phyloP scores from a whole-genome alignment of 169 alveolate genomes.

The Cryptosporidium parvum region DNA sequence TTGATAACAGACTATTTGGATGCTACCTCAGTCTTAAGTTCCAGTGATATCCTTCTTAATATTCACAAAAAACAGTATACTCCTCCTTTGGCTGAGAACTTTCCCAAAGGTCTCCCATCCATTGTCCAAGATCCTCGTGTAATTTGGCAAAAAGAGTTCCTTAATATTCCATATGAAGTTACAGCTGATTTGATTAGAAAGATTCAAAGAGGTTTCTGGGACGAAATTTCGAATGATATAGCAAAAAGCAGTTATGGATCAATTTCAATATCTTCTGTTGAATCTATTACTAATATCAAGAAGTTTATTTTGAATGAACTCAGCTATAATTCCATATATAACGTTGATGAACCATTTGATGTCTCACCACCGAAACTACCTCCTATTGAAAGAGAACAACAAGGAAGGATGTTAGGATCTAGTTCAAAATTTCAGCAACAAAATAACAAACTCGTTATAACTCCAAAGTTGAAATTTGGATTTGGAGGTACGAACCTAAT shows the following conservation, averaged over 20 bases:
- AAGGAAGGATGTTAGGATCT: background rate
- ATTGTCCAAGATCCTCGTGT: conserved; percentile 65
- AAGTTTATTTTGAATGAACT: conserved; percentile 43
- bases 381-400: conserved; percentile 50
- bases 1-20: conserved; percentile 32
- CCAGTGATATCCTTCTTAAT: conserved; percentile 33
- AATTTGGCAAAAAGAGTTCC: conserved; percentile 64
- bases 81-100: conserved; percentile 71
- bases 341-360: conserved; percentile 71
- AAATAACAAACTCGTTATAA: conserved; percentile 29
- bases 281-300: conserved; percentile 1
- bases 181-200: conserved; percentile 52
- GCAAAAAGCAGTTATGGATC: conserved; percentile 62
- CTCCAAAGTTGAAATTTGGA: conserved; percentile 11
- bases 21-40: conserved; percentile 58
- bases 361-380: conserved; percentile 48
- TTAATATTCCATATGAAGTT: conserved; percentile 45
- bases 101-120: conserved; percentile 69
- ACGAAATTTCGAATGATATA: conserved; percentile 56
- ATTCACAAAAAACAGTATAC: conserved; percentile 65
- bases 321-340: conserved; percentile 30
- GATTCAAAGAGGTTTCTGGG: conserved; percentile 66
- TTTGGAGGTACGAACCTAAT: background rate
- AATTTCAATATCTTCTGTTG: conserved; percentile 11
- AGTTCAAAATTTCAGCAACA: background rate